Evolutionary conservation across 139 green algal genomes (phyloP), one percentile per base, ranked within the genome.

Genomic region (Coelastrella sp.): DNA sequence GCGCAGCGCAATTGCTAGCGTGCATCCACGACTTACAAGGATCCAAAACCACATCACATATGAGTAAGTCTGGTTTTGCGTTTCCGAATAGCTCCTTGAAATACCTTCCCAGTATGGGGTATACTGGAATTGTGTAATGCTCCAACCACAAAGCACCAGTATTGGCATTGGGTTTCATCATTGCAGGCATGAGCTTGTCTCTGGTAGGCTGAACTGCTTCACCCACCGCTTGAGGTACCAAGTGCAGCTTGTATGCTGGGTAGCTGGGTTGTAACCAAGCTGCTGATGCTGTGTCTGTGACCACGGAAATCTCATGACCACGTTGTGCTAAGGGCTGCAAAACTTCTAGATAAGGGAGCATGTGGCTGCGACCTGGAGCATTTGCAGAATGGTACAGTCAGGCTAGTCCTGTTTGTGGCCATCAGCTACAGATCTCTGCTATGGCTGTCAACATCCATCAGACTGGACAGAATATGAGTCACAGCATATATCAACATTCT

Each of bases 351-450:
- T 77, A 77, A 1, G 68, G 68, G 2, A 57, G 13, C 68, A 77
- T 77, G 37, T 77, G 68, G 21, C 68, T 77, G 40, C 68, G 68
- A 40, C 68, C 68, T 77, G 68, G 38, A 38, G n/a, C n/a, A n/a
- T n/a, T n/a, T n/a, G n/a, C n/a, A n/a, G n/a, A n/a, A n/a, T n/a
- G n/a, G n/a, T n/a, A n/a, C n/a, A n/a, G n/a, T n/a, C n/a, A n/a
- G n/a, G n/a, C n/a, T n/a, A n/a, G n/a, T n/a, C n/a, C n/a, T n/a
- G n/a, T n/a, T n/a, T n/a, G n/a, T n/a, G n/a, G n/a, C n/a, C n/a
- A n/a, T n/a, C n/a, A n/a, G n/a, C n/a, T n/a, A n/a, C n/a, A n/a
- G n/a, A n/a, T n/a, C n/a, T n/a, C n/a, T n/a, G n/a, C n/a, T n/a
- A n/a, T n/a, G n/a, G n/a, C n/a, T n/a, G n/a, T n/a, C n/a, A n/a